A percentile compares a stretch with the other conserved stretches of the same genome.
Evolutionary conservation across 78 protist genomes (phyloP).

Genomic region (Dictyostelium capitatum): DNA sequence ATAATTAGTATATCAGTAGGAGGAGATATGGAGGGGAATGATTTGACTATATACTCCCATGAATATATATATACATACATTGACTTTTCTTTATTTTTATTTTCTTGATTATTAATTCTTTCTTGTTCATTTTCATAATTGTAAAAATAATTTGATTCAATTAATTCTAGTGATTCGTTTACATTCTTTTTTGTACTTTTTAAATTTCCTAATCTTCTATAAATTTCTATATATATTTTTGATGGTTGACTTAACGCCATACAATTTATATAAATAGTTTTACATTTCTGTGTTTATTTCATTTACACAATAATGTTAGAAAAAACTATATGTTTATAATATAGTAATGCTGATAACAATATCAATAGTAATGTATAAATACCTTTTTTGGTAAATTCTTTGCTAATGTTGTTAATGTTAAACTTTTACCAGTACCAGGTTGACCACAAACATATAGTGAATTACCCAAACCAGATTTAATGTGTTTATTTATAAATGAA

Average conservation of each 20-base stretch:
- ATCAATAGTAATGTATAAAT: not conserved
- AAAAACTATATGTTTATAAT: not conserved
- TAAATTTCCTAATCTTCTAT: slow-evolving; percentile 12
- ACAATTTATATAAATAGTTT: slow-evolving; percentile 45
- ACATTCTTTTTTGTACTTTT: slow-evolving; percentile 5
- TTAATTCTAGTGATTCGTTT: not conserved
- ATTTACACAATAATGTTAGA: not conserved
- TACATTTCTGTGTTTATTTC: slow-evolving; percentile 23
- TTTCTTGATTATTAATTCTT: not conserved
- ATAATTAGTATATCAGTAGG: too few relatives aligned
- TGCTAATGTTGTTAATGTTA: not conserved
- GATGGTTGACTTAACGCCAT: slow-evolving; percentile 20
- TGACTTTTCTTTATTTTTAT: not conserved
- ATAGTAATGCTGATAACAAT: not conserved
- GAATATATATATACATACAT: too few relatives aligned
- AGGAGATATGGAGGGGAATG: too few relatives aligned
- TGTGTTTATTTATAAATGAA: not conserved
- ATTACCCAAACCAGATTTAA: not conserved
- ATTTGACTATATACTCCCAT: too few relatives aligned
- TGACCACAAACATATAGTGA: slow-evolving; percentile 53
- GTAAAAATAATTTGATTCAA: not conserved
- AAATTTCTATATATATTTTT: slow-evolving; percentile 28
- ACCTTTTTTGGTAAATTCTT: not conserved
- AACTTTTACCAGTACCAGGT: slow-evolving; percentile 74
- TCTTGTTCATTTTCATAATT: not conserved